Evolutionary conservation across 2,329 filamentous ascomycete genomes (phyloP).

Genomic region (Sarocladiaceae sp.): DNA sequence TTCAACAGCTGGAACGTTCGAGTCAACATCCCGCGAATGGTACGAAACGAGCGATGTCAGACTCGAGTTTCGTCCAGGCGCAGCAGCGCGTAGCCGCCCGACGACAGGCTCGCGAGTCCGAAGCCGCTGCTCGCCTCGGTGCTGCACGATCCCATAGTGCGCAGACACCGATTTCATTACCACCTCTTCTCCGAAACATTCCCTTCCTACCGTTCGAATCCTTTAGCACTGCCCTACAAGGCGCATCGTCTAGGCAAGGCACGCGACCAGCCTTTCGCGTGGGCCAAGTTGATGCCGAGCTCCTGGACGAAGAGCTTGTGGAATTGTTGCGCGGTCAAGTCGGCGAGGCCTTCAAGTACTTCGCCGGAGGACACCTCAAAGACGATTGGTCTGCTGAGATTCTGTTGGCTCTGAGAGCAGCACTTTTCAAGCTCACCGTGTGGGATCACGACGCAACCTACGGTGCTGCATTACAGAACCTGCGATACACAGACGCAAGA

Average conservation of each 20-base stretch:
- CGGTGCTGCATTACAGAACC: conserved; percentile 85
- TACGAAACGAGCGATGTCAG: conserved; percentile 33
- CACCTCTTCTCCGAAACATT: conserved; percentile 19
- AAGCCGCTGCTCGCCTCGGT: conserved; percentile 53
- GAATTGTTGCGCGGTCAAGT: conserved; percentile 82
- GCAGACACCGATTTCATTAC: conserved; percentile 52
- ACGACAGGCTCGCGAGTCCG: conserved; percentile 69
- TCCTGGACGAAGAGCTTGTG: conserved; percentile 89
- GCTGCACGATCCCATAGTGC: conserved; percentile 44
- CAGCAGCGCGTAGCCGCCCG: conserved; percentile 82
- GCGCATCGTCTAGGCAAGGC: conserved; percentile 68
- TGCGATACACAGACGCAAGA: conserved; percentile 84
- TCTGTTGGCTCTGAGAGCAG: conserved; percentile 66
- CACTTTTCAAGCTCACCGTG: conserved; percentile 90
- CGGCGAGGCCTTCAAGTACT: conserved; percentile 82
- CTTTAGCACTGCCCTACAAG: conserved; percentile 62
- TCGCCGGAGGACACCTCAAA: conserved; percentile 67
- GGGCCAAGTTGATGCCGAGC: conserved; percentile 91
- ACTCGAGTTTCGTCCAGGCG: conserved; percentile 76
- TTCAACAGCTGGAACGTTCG: neutral
- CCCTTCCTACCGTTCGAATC: conserved; percentile 52
- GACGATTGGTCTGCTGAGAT: conserved; percentile 91
- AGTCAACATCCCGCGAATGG: neutral
- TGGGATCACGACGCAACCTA: conserved; percentile 98
- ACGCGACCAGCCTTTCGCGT: conserved; percentile 86